These are phyloP conservation scores for Paragyromitra xinjiangensis DNA, from an alignment of 495 filamentous ascomycete genomes.

Conservation along the genomic window DNA sequence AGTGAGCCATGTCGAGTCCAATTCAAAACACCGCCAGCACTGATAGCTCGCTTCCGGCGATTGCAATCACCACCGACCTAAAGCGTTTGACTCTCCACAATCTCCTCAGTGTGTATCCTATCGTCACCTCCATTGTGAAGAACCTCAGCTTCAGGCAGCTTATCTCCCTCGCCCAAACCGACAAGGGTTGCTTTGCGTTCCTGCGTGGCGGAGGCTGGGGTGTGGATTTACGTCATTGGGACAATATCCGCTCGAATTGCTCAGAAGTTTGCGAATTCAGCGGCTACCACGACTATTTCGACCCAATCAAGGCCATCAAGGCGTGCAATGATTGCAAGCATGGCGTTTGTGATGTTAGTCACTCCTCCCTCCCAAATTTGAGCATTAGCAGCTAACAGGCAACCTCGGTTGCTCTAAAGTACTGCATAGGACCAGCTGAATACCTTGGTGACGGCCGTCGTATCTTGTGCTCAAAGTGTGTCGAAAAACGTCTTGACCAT, in stretches of 20 bases:
- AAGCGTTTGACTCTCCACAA: conserved; percentile 11
- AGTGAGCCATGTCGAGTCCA: neutral
- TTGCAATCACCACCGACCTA: neutral
- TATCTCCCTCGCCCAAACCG: conserved; percentile 26
- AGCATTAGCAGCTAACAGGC: neutral
- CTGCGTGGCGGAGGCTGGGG: conserved; percentile 33
- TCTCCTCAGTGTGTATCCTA: conserved; percentile 39
- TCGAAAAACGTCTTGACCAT: conserved; percentile 18
- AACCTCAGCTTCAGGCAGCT: conserved; percentile 35
- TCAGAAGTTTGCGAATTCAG: conserved; percentile 39
- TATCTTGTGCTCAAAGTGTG: conserved; percentile 23
- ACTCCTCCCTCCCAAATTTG: neutral
- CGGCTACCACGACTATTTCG: conserved; percentile 28
- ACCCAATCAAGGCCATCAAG: conserved; percentile 10
- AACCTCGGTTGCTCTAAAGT: conserved; percentile 8
- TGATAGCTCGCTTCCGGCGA: neutral
- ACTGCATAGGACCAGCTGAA: conserved; percentile 38
- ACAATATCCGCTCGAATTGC: conserved; percentile 39
- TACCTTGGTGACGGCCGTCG: conserved; percentile 17
- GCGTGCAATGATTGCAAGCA: conserved; percentile 30
- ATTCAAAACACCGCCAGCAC: neutral
- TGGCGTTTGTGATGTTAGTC: conserved; percentile 40
- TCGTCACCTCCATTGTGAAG: conserved; percentile 29
- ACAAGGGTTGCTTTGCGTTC: conserved; percentile 40
- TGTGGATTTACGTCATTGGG: conserved; percentile 24